Conservation (phyloP, 2,329 filamentous ascomycete species). For the Passalora sequoiae region DNA sequence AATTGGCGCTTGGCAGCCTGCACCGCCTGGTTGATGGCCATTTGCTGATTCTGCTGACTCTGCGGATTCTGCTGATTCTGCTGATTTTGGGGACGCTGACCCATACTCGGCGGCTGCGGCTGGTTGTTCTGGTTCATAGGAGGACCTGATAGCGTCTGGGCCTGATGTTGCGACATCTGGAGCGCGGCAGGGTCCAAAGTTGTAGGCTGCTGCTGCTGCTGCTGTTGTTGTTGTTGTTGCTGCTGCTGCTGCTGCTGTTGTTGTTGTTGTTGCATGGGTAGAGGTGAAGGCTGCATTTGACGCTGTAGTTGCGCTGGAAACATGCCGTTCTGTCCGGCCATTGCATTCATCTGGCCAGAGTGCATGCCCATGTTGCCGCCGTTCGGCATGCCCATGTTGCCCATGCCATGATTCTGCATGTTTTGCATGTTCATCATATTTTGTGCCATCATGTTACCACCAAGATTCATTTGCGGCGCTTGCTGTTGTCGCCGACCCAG, state of each 20-base stretch:
- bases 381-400: conserved; percentile 18
- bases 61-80: no score
- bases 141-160: conserved; percentile 3
- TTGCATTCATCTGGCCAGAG: conserved; percentile 20
- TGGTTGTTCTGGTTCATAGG: conserved; percentile 17
- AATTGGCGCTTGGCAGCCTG: conserved; percentile 20
- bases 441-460: conserved; percentile 12
- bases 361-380: conserved; percentile 14
- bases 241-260: no score
- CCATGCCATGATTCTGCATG: conserved; percentile 25
- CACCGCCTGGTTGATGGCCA: conserved; percentile 18
- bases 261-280: conserved; percentile 22
- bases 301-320: conserved; percentile 26
- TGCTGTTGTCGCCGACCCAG: conserved; percentile 19
- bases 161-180: conserved; percentile 22
- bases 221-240: no score
- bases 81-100: conserved; percentile 12
- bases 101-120: conserved; percentile 15
- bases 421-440: conserved; percentile 32
- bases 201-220: conserved; percentile 17
- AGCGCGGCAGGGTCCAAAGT: conserved; percentile 26
- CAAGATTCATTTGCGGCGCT: conserved; percentile 12
- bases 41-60: no score
- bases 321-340: conserved; percentile 17
- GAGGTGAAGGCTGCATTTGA: conserved; percentile 28